Conservation (phyloP, 495 filamentous ascomycete genomes). For the Aspergillus funiculosus region DNA sequence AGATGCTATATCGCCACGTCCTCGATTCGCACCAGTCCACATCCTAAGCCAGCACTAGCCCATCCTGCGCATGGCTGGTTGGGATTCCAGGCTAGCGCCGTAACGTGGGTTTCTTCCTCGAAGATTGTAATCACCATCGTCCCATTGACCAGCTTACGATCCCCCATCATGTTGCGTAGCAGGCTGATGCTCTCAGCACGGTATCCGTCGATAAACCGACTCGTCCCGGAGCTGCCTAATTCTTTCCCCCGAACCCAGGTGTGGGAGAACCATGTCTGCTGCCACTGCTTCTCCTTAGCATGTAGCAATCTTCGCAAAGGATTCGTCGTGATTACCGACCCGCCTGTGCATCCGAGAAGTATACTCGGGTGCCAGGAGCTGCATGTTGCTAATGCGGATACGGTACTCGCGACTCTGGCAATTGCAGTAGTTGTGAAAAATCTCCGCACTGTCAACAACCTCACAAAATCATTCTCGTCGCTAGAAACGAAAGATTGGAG, state of each 20-base stretch:
- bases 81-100: conserved; percentile 59
- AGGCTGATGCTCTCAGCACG: conserved; percentile 41
- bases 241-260: conserved; percentile 47
- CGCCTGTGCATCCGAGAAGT: conserved; percentile 52
- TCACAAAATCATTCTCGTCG: conserved; percentile 55
- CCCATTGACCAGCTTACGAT: conserved; percentile 32
- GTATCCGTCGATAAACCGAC: conserved; percentile 56
- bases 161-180: conserved; percentile 27
- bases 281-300: conserved; percentile 48
- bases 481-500: conserved; percentile 48
- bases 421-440: conserved; percentile 48
- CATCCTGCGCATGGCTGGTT: conserved; percentile 57
- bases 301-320: conserved; percentile 51
- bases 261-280: conserved; percentile 58
- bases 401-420: conserved; percentile 31
- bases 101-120: conserved; percentile 54
- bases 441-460: conserved; percentile 47
- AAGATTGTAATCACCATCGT: conserved; percentile 45
- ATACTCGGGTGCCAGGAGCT: conserved; percentile 49
- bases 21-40: conserved; percentile 62
- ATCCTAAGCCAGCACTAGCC: conserved; percentile 57
- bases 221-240: conserved; percentile 34
- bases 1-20: conserved; percentile 49
- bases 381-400: conserved; percentile 39
- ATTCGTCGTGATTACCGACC: conserved; percentile 50